Conservation (phyloP, 768 basidiomycete species). For the Suillus weaverae region DNA sequence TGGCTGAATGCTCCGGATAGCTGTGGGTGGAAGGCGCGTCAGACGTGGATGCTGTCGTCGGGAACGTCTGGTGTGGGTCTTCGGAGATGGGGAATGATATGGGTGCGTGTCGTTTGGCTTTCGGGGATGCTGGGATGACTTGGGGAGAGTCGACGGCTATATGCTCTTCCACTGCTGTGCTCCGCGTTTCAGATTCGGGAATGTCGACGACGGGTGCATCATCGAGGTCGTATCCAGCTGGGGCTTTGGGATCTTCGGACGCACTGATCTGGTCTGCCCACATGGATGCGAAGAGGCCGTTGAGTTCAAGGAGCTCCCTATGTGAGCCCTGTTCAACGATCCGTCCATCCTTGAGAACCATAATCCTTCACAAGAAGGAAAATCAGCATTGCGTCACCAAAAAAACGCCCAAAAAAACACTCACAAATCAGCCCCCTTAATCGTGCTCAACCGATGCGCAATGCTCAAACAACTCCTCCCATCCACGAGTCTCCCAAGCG, state of each 20-base stretch:
- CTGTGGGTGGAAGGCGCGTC: slow-evolving; percentile 28
- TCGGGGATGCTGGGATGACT: slow-evolving; percentile 17
- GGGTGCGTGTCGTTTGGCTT: slow-evolving; percentile 8
- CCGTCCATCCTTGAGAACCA: slow-evolving; percentile 88
- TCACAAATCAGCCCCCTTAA: slow-evolving; percentile 62
- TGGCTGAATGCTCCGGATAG: slow-evolving; percentile 15
- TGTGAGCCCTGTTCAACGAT: slow-evolving; percentile 83
- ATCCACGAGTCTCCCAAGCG: slow-evolving; percentile 9
- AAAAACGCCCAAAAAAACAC: slow-evolving; percentile 20
- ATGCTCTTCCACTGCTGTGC: slow-evolving; percentile 24
- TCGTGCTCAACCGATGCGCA: slow-evolving; percentile 36
- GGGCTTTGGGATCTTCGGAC: slow-evolving; percentile 25
- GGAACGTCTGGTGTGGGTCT: slow-evolving; percentile 24
- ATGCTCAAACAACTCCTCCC: slow-evolving; percentile 31
- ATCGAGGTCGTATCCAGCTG: slow-evolving; percentile 26
- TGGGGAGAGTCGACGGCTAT: slow-evolving; percentile 17
- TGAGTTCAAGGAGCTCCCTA: slow-evolving; percentile 68
- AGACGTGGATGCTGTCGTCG: slow-evolving; percentile 33
- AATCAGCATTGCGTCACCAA: background rate
- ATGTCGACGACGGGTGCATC: slow-evolving; percentile 22
- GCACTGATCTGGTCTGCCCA: slow-evolving; percentile 84
- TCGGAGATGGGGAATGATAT: slow-evolving; percentile 39
- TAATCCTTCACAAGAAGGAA: slow-evolving; percentile 52
- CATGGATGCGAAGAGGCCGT: slow-evolving; percentile 80
- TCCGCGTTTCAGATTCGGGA: slow-evolving; percentile 18